These are phyloP conservation scores for Exophiala spinifera DNA, from an alignment of 2,329 filamentous ascomycete genomes.

Conservation along the genomic window DNA sequence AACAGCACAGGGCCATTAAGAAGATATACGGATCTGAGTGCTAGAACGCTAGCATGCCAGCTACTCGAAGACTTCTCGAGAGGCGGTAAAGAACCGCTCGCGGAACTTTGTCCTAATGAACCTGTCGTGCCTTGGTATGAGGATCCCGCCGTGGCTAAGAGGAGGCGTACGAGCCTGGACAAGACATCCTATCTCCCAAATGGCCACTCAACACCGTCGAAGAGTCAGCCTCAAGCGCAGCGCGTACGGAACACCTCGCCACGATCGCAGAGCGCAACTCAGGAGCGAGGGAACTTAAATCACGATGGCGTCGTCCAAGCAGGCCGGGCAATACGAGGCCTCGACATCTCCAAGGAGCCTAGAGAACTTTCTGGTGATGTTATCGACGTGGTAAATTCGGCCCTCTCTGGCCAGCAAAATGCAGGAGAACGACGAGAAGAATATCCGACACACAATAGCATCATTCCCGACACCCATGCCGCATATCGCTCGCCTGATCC, in stretches of 20 bases:
- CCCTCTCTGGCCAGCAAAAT: not conserved
- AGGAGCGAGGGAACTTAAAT: constrained; percentile 2
- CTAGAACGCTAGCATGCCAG: constrained; percentile 74
- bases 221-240: not conserved
- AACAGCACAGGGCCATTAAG: constrained; percentile 67
- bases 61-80: constrained; percentile 62
- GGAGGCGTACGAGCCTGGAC: constrained; percentile 18
- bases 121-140: constrained; percentile 29
- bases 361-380: constrained; percentile 5
- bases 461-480: no score
- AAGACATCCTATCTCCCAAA: constrained; percentile 5
- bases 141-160: constrained; percentile 18
- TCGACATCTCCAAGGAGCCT: constrained; percentile 5
- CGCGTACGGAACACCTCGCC: constrained; percentile 8
- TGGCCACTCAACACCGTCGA: constrained; percentile 11
- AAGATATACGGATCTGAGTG: constrained; percentile 76
- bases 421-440: not conserved
- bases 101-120: constrained; percentile 26
- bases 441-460: not conserved
- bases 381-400: constrained; percentile 4
- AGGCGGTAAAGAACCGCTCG: constrained; percentile 53
- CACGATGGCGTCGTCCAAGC: constrained; percentile 16
- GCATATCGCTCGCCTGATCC: not conserved
- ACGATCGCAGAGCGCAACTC: not conserved
- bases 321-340: constrained; percentile 7